Percentiles rank a stretch among this genome's conserved stretches.
Evolutionary conservation across 164 flowering plant species (phyloP).

Genomic region (Sextonia rubra): DNA sequence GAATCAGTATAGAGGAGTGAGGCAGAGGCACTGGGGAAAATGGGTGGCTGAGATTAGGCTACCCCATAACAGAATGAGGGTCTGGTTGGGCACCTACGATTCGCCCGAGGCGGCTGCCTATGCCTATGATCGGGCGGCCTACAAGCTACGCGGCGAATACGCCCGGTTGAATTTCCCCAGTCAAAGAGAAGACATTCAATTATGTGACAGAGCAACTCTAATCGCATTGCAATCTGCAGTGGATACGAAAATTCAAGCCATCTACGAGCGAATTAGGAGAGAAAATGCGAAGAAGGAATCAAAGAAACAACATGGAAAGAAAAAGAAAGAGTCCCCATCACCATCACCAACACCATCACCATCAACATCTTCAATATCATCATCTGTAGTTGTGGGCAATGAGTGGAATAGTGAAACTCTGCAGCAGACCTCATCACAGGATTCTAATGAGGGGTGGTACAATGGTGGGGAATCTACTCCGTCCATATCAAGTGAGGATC

Average conservation of each 20-base stretch:
- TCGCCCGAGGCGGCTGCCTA: slow-evolving; percentile 88
- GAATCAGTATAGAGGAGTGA: slow-evolving; percentile 91
- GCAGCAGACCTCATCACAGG: slow-evolving; percentile 4
- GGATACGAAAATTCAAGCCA: slow-evolving; percentile 84
- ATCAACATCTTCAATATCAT: not conserved
- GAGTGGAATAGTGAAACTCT: slow-evolving; percentile 20
- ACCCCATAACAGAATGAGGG: slow-evolving; percentile 83
- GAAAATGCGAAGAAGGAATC: slow-evolving; percentile 23
- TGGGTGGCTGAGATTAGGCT: slow-evolving; percentile 99
- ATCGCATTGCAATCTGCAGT: slow-evolving; percentile 49
- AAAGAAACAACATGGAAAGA: not conserved
- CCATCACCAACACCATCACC: no score
- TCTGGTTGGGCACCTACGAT: slow-evolving; percentile 94
- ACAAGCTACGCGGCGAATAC: slow-evolving; percentile 82
- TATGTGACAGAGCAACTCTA: slow-evolving; percentile 36
- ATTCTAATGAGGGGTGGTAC: slow-evolving; percentile 23
- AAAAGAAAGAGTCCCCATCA: not conserved
- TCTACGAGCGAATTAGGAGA: slow-evolving; percentile 52
- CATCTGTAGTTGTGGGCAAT: slow-evolving; percentile 12
- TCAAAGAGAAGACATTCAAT: slow-evolving; percentile 37
- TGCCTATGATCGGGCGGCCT: slow-evolving; percentile 91
- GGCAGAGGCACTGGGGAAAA: slow-evolving; percentile 99
- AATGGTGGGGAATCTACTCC: slow-evolving; percentile 30
- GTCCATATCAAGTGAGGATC: slow-evolving; percentile 16
- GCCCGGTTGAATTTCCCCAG: slow-evolving; percentile 86